Conservation (phyloP, 768 basidiomycete genomes). For the Epithele typhae region DNA sequence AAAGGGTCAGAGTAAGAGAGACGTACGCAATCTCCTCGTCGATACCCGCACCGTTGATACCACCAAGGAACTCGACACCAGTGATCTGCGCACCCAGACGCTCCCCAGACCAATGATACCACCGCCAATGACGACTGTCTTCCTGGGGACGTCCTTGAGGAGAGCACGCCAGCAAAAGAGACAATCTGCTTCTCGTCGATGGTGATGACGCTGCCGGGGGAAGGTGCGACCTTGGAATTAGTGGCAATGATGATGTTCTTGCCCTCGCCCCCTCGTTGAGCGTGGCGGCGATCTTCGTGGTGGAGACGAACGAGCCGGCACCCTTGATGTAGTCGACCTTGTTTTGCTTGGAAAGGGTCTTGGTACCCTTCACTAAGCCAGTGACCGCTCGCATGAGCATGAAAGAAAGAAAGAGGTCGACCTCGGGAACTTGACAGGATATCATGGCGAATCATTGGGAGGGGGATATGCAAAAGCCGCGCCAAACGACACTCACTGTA, state of each 20-base stretch:
- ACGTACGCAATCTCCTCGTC: conserved; percentile 92
- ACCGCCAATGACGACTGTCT: conserved; percentile 97
- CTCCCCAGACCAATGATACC: conserved; percentile 97
- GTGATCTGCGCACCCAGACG: conserved; percentile 94
- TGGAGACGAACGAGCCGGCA: conserved; percentile 78
- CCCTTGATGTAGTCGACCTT: conserved; percentile 99
- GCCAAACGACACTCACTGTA: conserved; percentile 49
- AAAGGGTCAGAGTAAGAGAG: background rate
- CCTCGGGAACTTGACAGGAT: conserved; percentile 32
- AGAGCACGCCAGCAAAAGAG: conserved; percentile 88
- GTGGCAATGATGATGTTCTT: conserved; percentile 98
- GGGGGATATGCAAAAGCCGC: background rate
- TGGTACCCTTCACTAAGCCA: conserved; percentile 88
- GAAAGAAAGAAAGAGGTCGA: conserved; percentile 79
- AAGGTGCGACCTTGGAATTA: conserved; percentile 93
- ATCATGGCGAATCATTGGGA: conserved; percentile 34
- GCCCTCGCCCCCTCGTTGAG: conserved; percentile 80
- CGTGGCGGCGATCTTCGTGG: conserved; percentile 68
- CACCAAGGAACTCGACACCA: conserved; percentile 92
- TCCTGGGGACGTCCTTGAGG: conserved; percentile 87
- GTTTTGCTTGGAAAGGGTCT: conserved; percentile 92
- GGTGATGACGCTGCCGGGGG: conserved; percentile 86
- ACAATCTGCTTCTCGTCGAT: conserved; percentile 98
- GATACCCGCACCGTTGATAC: conserved; percentile 91
- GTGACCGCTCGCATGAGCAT: conserved; percentile 88